phyloP scores from a whole-genome alignment of 1,284 basidiomycete genomes.

The Amylostereum chailletii region DNA sequence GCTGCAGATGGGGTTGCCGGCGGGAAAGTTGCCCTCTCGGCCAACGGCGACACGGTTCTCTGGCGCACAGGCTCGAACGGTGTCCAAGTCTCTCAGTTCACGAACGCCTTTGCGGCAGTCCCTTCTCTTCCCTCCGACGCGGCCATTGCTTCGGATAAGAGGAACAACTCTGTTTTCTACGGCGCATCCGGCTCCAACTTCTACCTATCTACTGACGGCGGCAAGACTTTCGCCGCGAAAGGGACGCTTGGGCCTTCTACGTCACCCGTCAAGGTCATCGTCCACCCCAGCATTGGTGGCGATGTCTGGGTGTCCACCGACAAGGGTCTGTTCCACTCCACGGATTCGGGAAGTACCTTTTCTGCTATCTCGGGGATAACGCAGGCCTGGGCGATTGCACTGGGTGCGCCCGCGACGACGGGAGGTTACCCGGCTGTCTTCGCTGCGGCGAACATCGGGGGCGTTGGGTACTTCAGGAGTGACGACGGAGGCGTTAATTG shows the following conservation, averaged over 20 bases:
- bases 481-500: constrained; percentile 51
- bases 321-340: constrained; percentile 53
- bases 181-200: constrained; percentile 44
- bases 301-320: constrained; percentile 60
- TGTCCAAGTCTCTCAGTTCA: constrained; percentile 43
- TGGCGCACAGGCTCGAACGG: constrained; percentile 44
- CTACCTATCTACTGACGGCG: constrained; percentile 49
- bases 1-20: constrained; percentile 41
- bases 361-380: constrained; percentile 36
- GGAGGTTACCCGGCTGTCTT: constrained; percentile 50
- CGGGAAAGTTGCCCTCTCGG: constrained; percentile 51
- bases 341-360: constrained; percentile 43
- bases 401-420: constrained; percentile 41
- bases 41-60: constrained; percentile 46
- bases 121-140: constrained; percentile 40
- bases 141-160: constrained; percentile 54
- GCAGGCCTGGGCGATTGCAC: constrained; percentile 48
- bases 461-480: constrained; percentile 46
- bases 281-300: constrained; percentile 38
- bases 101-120: constrained; percentile 38
- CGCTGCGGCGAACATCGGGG: constrained; percentile 43
- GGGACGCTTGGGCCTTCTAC: constrained; percentile 40
- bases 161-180: constrained; percentile 48
- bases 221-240: constrained; percentile 37
- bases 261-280: constrained; percentile 40